These are phyloP conservation scores for Plenodomus biglobosus DNA, from an alignment of 2,329 filamentous ascomycete genomes.

Conservation along the genomic window DNA sequence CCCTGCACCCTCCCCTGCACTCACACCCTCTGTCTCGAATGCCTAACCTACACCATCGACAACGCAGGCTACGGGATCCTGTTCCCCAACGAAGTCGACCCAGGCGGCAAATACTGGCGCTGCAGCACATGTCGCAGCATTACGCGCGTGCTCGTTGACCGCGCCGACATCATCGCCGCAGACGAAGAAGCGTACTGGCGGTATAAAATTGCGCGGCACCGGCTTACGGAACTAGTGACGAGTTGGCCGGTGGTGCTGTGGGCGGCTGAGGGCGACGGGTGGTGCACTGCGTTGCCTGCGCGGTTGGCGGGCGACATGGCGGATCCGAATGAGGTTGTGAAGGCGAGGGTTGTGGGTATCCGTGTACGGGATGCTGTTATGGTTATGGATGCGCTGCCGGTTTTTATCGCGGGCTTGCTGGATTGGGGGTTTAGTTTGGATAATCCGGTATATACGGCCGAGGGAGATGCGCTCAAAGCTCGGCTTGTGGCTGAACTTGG, in stretches of 20 bases:
- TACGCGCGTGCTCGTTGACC: constrained; percentile 1
- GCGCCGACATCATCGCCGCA: not conserved
- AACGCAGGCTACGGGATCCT: constrained; percentile 2
- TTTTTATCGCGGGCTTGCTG: not conserved
- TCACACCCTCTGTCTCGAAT: constrained; percentile 12
- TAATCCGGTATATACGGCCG: constrained; percentile 7
- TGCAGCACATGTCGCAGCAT: constrained; percentile 5
- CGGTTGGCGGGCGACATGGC: not conserved
- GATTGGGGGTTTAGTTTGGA: constrained; percentile 8
- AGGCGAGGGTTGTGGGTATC: constrained; percentile 1
- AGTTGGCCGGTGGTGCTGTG: not conserved
- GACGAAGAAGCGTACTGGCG: constrained; percentile 10
- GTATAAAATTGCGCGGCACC: constrained; percentile 2
- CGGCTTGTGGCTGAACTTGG: constrained; percentile 5
- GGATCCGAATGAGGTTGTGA: not conserved
- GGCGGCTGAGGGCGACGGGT: not conserved
- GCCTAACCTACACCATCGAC: constrained; percentile 7
- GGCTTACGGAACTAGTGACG: not conserved
- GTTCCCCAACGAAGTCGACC: constrained; percentile 3
- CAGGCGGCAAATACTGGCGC: constrained; percentile 9
- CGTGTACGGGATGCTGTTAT: constrained; percentile 1
- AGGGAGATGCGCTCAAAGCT: constrained; percentile 4
- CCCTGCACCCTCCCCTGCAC: constrained; percentile 7
- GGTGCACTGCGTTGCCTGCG: not conserved
- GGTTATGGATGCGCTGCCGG: constrained; percentile 8